A percentile compares a stretch with the other conserved stretches of the same genome.
Conservation (phyloP, 2,329 filamentous ascomycete genomes). For the Piedraia hortae region DNA sequence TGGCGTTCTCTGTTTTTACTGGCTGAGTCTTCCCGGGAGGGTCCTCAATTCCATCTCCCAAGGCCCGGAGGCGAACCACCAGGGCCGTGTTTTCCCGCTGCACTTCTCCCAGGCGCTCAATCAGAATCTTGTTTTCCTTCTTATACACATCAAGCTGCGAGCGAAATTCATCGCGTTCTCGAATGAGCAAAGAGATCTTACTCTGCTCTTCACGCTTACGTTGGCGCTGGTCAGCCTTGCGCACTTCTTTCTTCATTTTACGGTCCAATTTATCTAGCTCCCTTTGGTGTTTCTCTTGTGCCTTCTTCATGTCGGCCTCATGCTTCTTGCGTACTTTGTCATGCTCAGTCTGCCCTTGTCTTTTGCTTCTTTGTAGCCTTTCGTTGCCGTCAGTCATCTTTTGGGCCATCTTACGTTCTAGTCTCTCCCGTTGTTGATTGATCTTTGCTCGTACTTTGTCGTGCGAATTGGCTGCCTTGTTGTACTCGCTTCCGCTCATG, state of each 20-base stretch:
- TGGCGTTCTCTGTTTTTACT: no score
- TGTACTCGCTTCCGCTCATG: slow-evolving; percentile 1
- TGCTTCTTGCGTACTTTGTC: slow-evolving; percentile 41
- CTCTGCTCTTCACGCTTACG: slow-evolving; percentile 21
- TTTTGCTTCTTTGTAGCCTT: slow-evolving; percentile 14
- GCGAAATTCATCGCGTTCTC: slow-evolving; percentile 21
- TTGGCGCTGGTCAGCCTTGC: slow-evolving; percentile 19
- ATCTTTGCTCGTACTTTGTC: slow-evolving; percentile 41
- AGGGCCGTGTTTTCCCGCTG: slow-evolving; percentile 30
- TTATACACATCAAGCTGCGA: slow-evolving; percentile 20
- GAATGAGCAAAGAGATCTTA: slow-evolving; percentile 19
- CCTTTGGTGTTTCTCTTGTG: slow-evolving; percentile 33
- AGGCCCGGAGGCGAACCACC: slow-evolving; percentile 16
- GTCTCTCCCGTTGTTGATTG: slow-evolving; percentile 29
- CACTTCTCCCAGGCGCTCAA: slow-evolving; percentile 25
- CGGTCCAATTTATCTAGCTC: slow-evolving; percentile 30
- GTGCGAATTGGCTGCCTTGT: slow-evolving; percentile 10
- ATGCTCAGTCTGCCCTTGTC: slow-evolving; percentile 15
- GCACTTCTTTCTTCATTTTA: slow-evolving; percentile 11
- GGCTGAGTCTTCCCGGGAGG: no score
- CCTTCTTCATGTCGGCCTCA: slow-evolving; percentile 32
- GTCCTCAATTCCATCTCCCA: no score
- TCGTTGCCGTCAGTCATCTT: slow-evolving; percentile 25
- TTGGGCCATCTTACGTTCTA: slow-evolving; percentile 34
- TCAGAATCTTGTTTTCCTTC: slow-evolving; percentile 22